Evolutionary conservation across 768 basidiomycete genomes (phyloP).

Genomic region (Mrakia blollopis): DNA sequence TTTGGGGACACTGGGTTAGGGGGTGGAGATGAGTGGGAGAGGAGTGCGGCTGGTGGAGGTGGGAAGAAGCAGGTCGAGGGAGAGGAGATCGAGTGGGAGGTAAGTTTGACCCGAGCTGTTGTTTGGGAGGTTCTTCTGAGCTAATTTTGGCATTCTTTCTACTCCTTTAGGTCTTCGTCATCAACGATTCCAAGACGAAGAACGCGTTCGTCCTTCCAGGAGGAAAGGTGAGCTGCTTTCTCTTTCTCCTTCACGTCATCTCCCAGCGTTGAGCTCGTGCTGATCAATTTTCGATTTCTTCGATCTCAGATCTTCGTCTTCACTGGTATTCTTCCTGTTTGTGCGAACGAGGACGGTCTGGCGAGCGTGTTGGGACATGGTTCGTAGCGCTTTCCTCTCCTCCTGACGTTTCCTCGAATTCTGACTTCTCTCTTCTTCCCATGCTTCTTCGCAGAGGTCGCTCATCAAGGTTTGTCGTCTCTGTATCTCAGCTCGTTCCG

Average conservation of each 20-base stretch:
- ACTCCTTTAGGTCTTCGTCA: conserved; percentile 69
- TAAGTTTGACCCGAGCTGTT: conserved; percentile 30
- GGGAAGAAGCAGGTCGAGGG: background rate
- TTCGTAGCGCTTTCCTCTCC: no score
- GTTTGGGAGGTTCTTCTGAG: conserved; percentile 32
- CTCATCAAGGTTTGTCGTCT: conserved; percentile 14
- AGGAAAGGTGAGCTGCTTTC: conserved; percentile 36
- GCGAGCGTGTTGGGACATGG: conserved; percentile 74
- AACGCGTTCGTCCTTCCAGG: conserved; percentile 78
- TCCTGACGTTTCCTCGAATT: no score
- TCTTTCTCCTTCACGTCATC: background rate
- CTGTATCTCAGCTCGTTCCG: background rate
- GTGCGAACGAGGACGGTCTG: conserved; percentile 70
- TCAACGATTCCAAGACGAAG: conserved; percentile 62
- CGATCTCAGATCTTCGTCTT: conserved; percentile 74
- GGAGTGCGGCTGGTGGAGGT: background rate
- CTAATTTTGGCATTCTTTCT: background rate
- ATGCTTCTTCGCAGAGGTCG: conserved; percentile 49
- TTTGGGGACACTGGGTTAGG: conserved; percentile 26
- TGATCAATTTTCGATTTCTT: conserved; percentile 40
- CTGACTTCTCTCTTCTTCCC: no score
- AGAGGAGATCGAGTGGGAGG: conserved; percentile 44
- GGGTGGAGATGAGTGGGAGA: conserved; percentile 34
- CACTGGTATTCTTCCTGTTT: conserved; percentile 78
- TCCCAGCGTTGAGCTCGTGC: background rate